A percentile compares a stretch with the other conserved stretches of the same genome.
phyloP scores from a whole-genome alignment of 2,329 filamentous ascomycete species.

The Penicillium concentricum region DNA sequence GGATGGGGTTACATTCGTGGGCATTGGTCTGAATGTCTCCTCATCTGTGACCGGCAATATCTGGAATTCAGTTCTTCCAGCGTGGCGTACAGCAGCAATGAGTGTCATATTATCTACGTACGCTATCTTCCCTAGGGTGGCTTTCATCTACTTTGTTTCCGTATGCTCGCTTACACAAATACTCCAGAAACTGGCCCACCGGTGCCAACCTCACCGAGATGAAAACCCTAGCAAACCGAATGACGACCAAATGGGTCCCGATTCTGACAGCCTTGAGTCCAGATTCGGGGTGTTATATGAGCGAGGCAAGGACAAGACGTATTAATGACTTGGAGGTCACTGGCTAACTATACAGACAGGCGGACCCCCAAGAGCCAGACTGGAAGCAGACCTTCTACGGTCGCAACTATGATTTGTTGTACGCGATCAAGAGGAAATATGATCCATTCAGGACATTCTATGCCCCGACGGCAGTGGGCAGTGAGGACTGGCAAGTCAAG shows the following conservation, averaged over 20 bases:
- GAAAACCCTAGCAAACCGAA: neutral
- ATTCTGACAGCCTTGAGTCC: neutral
- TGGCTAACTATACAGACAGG: neutral
- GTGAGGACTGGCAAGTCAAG: neutral
- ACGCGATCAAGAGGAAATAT: neutral
- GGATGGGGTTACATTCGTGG: conserved; percentile 1
- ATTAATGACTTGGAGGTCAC: neutral
- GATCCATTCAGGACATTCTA: neutral
- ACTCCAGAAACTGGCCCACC: too few relatives aligned
- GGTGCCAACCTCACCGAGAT: too few relatives aligned
- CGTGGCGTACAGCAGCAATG: conserved; percentile 4
- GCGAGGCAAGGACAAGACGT: neutral
- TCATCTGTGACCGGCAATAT: conserved; percentile 5
- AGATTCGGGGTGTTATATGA: neutral
- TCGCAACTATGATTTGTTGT: neutral
- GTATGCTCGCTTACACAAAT: too few relatives aligned
- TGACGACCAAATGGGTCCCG: neutral
- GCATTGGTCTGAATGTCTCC: conserved; percentile 2
- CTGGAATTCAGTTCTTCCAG: conserved; percentile 4
- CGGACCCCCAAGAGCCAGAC: neutral
- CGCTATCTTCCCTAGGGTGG: neutral
- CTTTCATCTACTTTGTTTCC: neutral
- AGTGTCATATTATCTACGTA: conserved; percentile 6
- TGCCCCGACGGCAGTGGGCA: neutral
- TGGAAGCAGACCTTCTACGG: neutral